Evolutionary conservation across 495 filamentous ascomycete species (phyloP).

Genomic region (Staphylotrichum tortipilum): DNA sequence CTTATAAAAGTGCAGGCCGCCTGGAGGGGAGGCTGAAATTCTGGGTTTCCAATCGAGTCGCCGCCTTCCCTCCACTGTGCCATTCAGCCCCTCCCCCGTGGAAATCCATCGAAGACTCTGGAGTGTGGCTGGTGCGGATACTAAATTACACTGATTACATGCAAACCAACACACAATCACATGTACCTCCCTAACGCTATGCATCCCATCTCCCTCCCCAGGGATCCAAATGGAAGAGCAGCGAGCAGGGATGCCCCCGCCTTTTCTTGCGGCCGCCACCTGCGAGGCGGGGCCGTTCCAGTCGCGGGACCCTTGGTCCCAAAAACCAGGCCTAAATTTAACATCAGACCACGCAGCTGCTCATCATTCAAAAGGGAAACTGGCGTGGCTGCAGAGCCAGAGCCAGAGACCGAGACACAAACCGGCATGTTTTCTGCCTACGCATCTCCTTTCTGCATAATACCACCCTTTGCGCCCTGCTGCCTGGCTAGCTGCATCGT

Average conservation of each 20-base stretch:
- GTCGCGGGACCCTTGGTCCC: background rate
- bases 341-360: background rate
- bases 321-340: conserved; percentile 4
- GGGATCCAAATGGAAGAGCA: conserved; percentile 16
- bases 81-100: conserved; percentile 30
- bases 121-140: conserved; percentile 29
- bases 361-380: background rate
- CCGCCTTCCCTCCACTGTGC: conserved; percentile 22
- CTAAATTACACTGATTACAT: conserved; percentile 4
- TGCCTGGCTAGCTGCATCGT: no score
- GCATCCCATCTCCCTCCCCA: background rate
- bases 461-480: background rate
- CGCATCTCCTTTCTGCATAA: background rate
- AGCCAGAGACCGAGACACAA: no score
- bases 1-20: conserved; percentile 18
- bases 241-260: conserved; percentile 4
- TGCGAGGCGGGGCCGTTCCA: background rate
- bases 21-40: conserved; percentile 26
- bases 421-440: no score
- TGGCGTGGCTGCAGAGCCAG: no score
- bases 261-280: conserved; percentile 14
- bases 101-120: conserved; percentile 32
- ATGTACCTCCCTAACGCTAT: conserved; percentile 9
- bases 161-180: background rate
- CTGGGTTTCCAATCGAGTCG: conserved; percentile 21